Conservation (phyloP, 305 asterid species). For the Ilex paraguariensis region DNA sequence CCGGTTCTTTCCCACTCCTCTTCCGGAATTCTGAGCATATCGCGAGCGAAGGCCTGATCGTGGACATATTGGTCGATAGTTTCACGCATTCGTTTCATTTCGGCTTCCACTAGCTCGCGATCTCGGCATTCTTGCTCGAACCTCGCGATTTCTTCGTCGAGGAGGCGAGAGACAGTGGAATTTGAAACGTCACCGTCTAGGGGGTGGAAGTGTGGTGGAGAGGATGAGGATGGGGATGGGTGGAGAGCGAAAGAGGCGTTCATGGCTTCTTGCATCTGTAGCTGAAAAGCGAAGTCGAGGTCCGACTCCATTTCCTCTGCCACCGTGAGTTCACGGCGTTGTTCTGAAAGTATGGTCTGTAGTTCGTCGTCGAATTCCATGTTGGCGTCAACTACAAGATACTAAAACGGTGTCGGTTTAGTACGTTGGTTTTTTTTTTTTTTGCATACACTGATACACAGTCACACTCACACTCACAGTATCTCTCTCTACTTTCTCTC, state of each 20-base stretch:
- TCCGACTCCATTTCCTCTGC: constrained; percentile 49
- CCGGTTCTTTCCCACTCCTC: constrained; percentile 63
- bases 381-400: too few species aligned
- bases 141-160: constrained; percentile 35
- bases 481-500: too few species aligned
- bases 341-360: constrained; percentile 38
- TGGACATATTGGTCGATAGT: constrained; percentile 61
- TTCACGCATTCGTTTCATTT: constrained; percentile 33
- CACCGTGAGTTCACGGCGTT: constrained; percentile 47
- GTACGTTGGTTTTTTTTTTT: too few species aligned
- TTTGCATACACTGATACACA: too few species aligned
- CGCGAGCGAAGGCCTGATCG: constrained; percentile 53
- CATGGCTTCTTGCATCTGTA: constrained; percentile 76
- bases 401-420: too few species aligned
- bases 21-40: constrained; percentile 45
- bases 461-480: too few species aligned
- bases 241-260: constrained; percentile 48
- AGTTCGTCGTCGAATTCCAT: constrained; percentile 27
- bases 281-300: constrained; percentile 57
- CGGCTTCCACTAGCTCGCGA: constrained; percentile 36
- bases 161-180: constrained; percentile 16
- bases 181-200: constrained; percentile 13
- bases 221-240: constrained; percentile 27
- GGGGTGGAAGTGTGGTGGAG: constrained; percentile 13
- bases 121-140: constrained; percentile 48